Base-by-base conservation (phyloP, 192 early-diverging fungal genomes). In the Backusella luteola region DNA sequence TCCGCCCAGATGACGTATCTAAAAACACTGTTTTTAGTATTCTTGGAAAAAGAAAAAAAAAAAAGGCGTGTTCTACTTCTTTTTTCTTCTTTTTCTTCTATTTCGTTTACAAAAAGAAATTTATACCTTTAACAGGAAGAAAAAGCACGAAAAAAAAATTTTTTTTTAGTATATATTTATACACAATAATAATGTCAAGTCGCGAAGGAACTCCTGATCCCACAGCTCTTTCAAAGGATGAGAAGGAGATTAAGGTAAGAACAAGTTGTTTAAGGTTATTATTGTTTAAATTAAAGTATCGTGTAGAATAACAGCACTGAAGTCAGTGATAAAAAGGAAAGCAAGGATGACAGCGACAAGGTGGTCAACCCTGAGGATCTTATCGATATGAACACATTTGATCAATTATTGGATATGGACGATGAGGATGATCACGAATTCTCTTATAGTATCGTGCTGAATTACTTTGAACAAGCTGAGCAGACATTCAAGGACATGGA, bases 341-440 rank as follows among this genome's bases (percentile, higher is more conserved):
- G 6, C 46, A 75, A 67, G 41, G 63, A 73, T 6, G 53, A 75
- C 3, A 59, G 39, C 12, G 63, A 52, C 14, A 72, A 67, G 38
- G 70, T 78, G 19, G 36, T 78, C 23, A 78, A 78, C 41, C 59
- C 72, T 35, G 77, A 85, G 46, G 92, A 89, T 23, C 89, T 97
- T 44, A 85, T 96, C 41, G 94, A 97, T 73, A 86, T 91, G 49
- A 80, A 81, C 36, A 92, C 90, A n/a, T 96, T 97, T 85, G 91
- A 96, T 76, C 95, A 97, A 83, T 82, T 98, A 36, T 79, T 97
- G 44, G 92, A 94, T 23, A 96, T 97, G 95, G 96, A 97, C 81
- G 95, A 96, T 69, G 95, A 94, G 35, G 93, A 93, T 46, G 95
- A 96, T 12, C 85, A 88, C 76, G 88, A 86, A 69, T 94, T 98